Base-by-base conservation (phyloP, 2,329 filamentous ascomycete species). In the Cladophialophora exuberans region DNA sequence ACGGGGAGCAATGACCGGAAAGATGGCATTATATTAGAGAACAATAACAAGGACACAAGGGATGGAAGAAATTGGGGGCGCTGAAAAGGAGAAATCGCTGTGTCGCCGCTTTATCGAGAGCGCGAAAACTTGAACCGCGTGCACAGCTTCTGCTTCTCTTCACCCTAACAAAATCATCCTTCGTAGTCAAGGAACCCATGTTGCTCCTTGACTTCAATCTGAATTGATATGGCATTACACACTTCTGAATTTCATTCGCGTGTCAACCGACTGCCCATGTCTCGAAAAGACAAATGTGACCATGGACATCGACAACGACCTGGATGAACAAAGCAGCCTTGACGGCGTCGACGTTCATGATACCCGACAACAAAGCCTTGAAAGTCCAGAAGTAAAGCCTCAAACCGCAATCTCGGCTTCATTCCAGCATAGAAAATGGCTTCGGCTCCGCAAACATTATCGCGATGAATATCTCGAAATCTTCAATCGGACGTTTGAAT, bases 401-500 rank as follows among this genome's bases (percentile, higher is more conserved):
- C 17, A 41, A 9, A 18, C 13, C 3, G 3, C n/a, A n/a, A 25
- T 10, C 17, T 7, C 48, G 23, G 13, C 15, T 6, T 39, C 26
- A 15, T 56, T 54, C 30, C 33, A 54, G 15, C 36, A 54, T 17
- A 33, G 44, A 17, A 63, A 59, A 55, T 65, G 63, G 63, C 50
- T 44, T 7, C 53, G 54, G n/a, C 52, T 62, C 17, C 50, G 50
- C n/a, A 44, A 52, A 26, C 46, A 58, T n/a, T 80, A 80, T 56
- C 76, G 73, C 53, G 73, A 79, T 36, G 70, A 72, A 20, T 84
- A 84, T 62, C 70, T 73, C 15, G 61, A 74, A 11, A 60, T 83
- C 1, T 69, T 83, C 25, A 86, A 88, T 60, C 70, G 74, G 18
- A 80, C 83, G 23, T 83, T 87, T 49, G 73, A 75, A 22, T 0